Conservation (phyloP, 148 eudicot genomes). For the Camellia sinensis region DNA sequence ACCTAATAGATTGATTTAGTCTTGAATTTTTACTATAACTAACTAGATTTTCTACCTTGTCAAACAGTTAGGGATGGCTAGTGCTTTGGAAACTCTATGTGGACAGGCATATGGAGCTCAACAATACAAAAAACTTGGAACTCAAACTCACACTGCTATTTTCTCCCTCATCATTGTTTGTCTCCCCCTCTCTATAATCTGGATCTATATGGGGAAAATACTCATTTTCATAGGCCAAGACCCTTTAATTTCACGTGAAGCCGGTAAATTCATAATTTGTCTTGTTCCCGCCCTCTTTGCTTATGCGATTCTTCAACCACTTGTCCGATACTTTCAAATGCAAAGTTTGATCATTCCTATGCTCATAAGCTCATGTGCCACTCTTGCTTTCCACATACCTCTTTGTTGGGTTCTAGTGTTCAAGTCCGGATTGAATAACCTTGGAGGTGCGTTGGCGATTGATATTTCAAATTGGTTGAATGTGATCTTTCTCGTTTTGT, state of each 20-base stretch:
- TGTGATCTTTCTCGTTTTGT: slow-evolving; percentile 43
- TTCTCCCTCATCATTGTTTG: slow-evolving; percentile 57
- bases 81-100: slow-evolving; percentile 76
- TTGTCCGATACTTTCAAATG: slow-evolving; percentile 63
- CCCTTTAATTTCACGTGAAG: slow-evolving; percentile 70
- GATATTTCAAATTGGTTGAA: slow-evolving; percentile 67
- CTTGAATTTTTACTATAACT: neutral
- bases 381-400: slow-evolving; percentile 55
- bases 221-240: slow-evolving; percentile 70
- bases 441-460: slow-evolving; percentile 69
- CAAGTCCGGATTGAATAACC: slow-evolving; percentile 51
- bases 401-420: slow-evolving; percentile 77
- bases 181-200: slow-evolving; percentile 60
- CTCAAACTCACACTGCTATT: slow-evolving; percentile 73
- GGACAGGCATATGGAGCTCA: slow-evolving; percentile 90
- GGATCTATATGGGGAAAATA: slow-evolving; percentile 55
- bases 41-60: slow-evolving; percentile 4
- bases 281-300: slow-evolving; percentile 69
- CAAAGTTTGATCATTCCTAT: slow-evolving; percentile 75
- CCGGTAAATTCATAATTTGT: slow-evolving; percentile 54
- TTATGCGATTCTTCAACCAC: slow-evolving; percentile 65
- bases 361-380: slow-evolving; percentile 46
- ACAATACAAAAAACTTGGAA: slow-evolving; percentile 77
- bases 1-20: neutral
- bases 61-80: slow-evolving; percentile 74